These are phyloP conservation scores for Nannizziopsis barbatae DNA, from an alignment of 2,329 filamentous ascomycete species.

Conservation along the genomic window DNA sequence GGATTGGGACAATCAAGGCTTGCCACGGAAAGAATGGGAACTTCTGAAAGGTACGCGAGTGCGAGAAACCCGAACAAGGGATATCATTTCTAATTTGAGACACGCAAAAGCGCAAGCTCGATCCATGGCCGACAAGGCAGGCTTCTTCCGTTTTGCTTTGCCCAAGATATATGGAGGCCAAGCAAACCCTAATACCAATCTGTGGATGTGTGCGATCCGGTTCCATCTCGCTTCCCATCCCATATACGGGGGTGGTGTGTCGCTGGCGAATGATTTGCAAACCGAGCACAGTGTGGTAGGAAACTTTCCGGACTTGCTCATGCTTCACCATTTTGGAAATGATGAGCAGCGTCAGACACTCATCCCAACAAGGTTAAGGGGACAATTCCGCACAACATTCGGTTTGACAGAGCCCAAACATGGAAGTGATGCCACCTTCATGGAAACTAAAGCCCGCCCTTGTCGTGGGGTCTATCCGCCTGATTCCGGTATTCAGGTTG, in stretches of 20 bases:
- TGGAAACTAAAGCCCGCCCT: conserved; percentile 44
- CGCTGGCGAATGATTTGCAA: conserved; percentile 53
- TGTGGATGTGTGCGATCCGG: conserved; percentile 53
- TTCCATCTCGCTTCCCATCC: conserved; percentile 48
- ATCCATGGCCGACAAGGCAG: conserved; percentile 46
- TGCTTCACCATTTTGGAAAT: conserved; percentile 51
- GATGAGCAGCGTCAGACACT: conserved; percentile 44
- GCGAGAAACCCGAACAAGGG: not conserved
- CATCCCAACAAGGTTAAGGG: conserved; percentile 43
- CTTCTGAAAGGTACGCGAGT: conserved; percentile 32
- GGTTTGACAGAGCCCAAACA: conserved; percentile 52
- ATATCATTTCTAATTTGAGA: not conserved
- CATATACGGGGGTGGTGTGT: conserved; percentile 39
- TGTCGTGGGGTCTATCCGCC: conserved; percentile 30
- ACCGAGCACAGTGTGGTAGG: conserved; percentile 53
- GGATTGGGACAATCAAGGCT: conserved; percentile 47
- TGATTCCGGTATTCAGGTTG: conserved; percentile 30
- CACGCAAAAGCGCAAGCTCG: conserved; percentile 31
- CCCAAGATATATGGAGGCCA: conserved; percentile 47
- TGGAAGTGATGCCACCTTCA: conserved; percentile 53
- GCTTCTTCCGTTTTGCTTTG: conserved; percentile 50
- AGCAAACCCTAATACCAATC: conserved; percentile 41
- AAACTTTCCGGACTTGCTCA: conserved; percentile 52
- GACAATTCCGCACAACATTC: conserved; percentile 48
- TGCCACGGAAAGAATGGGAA: conserved; percentile 51